Conservation (phyloP, 257 asterid species). For the Mentha longifolia region DNA sequence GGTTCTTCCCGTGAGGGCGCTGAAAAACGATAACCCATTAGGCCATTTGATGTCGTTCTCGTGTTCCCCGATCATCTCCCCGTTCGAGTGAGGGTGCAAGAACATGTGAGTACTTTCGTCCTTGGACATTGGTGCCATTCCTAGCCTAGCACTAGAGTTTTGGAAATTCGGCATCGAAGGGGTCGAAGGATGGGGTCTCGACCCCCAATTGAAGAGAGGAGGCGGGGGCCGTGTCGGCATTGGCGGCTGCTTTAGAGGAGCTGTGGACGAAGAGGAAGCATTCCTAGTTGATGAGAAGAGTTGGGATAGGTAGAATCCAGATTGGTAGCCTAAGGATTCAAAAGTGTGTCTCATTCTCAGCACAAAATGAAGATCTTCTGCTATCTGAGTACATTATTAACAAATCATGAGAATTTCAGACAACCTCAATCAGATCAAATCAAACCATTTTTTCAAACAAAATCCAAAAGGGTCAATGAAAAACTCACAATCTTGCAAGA, state of each 20-base stretch:
- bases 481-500: constrained; percentile 96
- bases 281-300: constrained; percentile 79
- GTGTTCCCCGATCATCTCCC: constrained; percentile 66
- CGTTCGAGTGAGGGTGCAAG: constrained; percentile 77
- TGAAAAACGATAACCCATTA: constrained; percentile 75
- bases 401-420: background rate
- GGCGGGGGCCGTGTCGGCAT: constrained; percentile 67
- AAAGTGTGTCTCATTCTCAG: constrained; percentile 96
- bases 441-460: background rate
- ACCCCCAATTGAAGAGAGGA: constrained; percentile 81
- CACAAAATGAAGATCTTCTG: constrained; percentile 97
- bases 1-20: constrained; percentile 69
- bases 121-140: constrained; percentile 51
- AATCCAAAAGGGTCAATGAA: constrained; percentile 8
- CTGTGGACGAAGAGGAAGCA: constrained; percentile 53
- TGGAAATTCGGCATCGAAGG: constrained; percentile 62
- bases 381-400: constrained; percentile 55
- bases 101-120: constrained; percentile 79
- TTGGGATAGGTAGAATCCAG: constrained; percentile 93
- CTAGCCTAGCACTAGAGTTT: constrained; percentile 52
- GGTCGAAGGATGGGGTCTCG: constrained; percentile 58
- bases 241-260: constrained; percentile 70
- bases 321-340: constrained; percentile 91
- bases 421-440: constrained; percentile 31
- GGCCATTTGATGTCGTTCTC: constrained; percentile 97